Conservation (phyloP, 345 rosid species). For the Odontarrhena argentea region DNA sequence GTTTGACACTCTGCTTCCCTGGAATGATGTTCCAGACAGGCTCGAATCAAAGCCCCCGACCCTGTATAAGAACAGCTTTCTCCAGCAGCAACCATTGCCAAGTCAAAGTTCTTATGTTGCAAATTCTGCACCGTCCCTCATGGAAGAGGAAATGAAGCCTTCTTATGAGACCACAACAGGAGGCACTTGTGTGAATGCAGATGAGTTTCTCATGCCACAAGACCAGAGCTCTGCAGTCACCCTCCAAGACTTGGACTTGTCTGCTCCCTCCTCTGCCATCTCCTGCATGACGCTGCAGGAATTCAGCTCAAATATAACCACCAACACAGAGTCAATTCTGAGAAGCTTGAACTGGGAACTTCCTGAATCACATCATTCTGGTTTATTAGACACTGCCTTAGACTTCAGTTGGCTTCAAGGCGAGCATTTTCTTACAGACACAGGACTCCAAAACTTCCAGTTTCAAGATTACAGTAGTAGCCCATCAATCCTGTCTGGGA, state of each 20-base stretch:
- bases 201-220: conserved; percentile 42
- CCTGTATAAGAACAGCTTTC: conserved; percentile 51
- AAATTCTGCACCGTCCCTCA: conserved; percentile 38
- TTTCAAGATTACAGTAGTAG: conserved; percentile 44
- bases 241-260: conserved; percentile 33
- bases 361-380: conserved; percentile 41
- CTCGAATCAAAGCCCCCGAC: conserved; percentile 49
- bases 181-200: conserved; percentile 35
- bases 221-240: conserved; percentile 35
- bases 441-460: conserved; percentile 52
- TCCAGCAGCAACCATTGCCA: conserved; percentile 46
- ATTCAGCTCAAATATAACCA: conserved; percentile 42
- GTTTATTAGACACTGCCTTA: conserved; percentile 47
- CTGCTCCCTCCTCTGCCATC: conserved; percentile 43
- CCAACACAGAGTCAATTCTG: conserved; percentile 45
- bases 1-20: conserved; percentile 50
- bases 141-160: conserved; percentile 47
- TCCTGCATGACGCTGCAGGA: conserved; percentile 45
- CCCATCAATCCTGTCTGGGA: conserved; percentile 46
- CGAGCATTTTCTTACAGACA: conserved; percentile 52
- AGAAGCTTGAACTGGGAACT: conserved; percentile 48
- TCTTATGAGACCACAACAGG: conserved; percentile 41
- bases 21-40: conserved; percentile 60
- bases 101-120: conserved; percentile 30
- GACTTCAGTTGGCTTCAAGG: conserved; percentile 55